phyloP scores from a whole-genome alignment of 306 rosid species.

The Cicer chorassanicum region DNA sequence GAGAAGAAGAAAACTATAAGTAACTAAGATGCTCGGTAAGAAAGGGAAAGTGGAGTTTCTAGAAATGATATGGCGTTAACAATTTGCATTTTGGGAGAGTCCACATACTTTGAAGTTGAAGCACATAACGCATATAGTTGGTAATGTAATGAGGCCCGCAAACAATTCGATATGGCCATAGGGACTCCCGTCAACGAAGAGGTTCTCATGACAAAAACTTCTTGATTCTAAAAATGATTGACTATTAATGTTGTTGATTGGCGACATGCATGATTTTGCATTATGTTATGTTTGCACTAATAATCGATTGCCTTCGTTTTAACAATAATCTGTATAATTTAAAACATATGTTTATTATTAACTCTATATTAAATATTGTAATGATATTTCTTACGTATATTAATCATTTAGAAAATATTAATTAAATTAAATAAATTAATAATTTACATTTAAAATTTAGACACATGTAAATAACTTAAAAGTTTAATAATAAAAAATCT shows the following conservation, averaged over 20 bases:
- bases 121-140: not conserved
- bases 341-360: no score
- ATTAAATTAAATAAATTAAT: no score
- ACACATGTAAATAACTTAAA: no score
- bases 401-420: no score
- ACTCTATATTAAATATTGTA: no score
- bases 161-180: not conserved
- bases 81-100: slow-evolving; percentile 1
- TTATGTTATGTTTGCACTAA: no score
- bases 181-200: not conserved
- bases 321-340: no score
- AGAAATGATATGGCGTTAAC: not conserved
- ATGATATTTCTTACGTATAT: no score
- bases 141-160: slow-evolving; percentile 16
- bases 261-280: not conserved
- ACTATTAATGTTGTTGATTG: not conserved
- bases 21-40: not conserved
- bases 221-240: not conserved
- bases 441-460: no score
- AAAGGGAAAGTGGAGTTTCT: not conserved
- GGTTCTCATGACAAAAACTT: not conserved
- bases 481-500: no score
- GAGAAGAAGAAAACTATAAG: not conserved
- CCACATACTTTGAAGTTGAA: not conserved
- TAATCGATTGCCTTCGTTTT: no score